These are phyloP conservation scores for Candida tropicalis DNA, from an alignment of 1,139 yeast species.

Conservation along the genomic window DNA sequence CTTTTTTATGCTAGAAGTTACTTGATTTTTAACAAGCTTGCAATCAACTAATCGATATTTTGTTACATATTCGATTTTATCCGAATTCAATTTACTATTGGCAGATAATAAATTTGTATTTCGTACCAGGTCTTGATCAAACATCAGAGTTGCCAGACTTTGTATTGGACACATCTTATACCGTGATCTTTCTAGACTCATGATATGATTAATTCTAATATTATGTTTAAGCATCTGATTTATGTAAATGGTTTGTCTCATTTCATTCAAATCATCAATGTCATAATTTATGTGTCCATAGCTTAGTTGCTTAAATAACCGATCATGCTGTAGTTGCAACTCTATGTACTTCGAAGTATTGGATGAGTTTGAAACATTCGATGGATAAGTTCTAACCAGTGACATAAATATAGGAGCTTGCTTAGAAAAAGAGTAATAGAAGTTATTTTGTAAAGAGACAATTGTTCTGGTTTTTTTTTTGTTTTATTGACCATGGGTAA, in stretches of 20 bases:
- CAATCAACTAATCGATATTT: constrained; percentile 4
- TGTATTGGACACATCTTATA: background rate
- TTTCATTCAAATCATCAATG: background rate
- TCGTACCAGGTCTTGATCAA: background rate
- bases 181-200: background rate
- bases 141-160: background rate
- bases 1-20: background rate
- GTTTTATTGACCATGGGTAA: background rate
- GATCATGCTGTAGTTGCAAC: constrained; percentile 5
- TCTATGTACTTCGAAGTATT: background rate
- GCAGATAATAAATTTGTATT: constrained; percentile 2
- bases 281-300: constrained; percentile 6
- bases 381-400: background rate
- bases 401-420: background rate
- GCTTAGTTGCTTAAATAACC: constrained; percentile 1
- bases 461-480: background rate
- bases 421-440: background rate
- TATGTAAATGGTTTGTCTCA: background rate
- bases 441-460: too few species aligned
- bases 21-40: background rate
- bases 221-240: constrained; percentile 3
- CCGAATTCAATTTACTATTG: background rate
- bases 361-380: background rate
- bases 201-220: background rate
- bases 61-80: constrained; percentile 1